A percentile compares a stretch with the other conserved stretches of the same genome.
phyloP scores from a whole-genome alignment of 2,329 filamentous ascomycete genomes.

The Lasiodiplodia theobromae region DNA sequence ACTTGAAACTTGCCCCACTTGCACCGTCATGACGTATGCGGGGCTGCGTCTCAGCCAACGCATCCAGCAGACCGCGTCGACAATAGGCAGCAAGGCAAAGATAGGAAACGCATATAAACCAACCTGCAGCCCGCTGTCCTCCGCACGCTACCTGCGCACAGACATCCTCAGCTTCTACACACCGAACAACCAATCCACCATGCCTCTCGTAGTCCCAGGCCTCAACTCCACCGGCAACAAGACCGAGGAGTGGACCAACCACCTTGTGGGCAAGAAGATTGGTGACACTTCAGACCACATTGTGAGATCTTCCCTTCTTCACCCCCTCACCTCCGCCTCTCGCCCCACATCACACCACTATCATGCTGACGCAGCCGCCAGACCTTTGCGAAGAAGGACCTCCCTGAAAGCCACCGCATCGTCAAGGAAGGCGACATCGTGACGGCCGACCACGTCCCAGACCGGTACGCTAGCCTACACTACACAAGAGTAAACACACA shows the following conservation, averaged over 20 bases:
- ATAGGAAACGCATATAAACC: background rate
- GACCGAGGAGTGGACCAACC: conserved; percentile 54
- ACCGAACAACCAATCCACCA: conserved; percentile 33
- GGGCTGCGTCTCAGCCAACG: conserved; percentile 14
- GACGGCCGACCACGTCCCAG: conserved; percentile 57
- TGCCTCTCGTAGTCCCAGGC: conserved; percentile 61
- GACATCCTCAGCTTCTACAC: background rate
- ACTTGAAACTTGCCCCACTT: conserved; percentile 14
- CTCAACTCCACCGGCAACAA: conserved; percentile 48
- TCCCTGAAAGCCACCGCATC: conserved; percentile 57
- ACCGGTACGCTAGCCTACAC: conserved; percentile 42
- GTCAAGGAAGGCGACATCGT: conserved; percentile 54
- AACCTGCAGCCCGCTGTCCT: background rate
- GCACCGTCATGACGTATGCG: conserved; percentile 15
- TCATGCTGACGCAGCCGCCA: conserved; percentile 33
- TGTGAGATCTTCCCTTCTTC: conserved; percentile 39
- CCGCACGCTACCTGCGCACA: background rate
- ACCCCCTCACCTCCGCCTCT: background rate
- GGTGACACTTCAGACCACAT: conserved; percentile 55
- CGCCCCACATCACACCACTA: background rate
- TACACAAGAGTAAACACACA: background rate
- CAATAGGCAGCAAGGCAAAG: conserved; percentile 3
- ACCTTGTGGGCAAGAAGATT: conserved; percentile 61
- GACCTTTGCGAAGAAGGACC: conserved; percentile 59
- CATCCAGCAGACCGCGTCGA: background rate